Conservation (phyloP, 2,329 filamentous ascomycete species). For the Monosporascus sp. region DNA sequence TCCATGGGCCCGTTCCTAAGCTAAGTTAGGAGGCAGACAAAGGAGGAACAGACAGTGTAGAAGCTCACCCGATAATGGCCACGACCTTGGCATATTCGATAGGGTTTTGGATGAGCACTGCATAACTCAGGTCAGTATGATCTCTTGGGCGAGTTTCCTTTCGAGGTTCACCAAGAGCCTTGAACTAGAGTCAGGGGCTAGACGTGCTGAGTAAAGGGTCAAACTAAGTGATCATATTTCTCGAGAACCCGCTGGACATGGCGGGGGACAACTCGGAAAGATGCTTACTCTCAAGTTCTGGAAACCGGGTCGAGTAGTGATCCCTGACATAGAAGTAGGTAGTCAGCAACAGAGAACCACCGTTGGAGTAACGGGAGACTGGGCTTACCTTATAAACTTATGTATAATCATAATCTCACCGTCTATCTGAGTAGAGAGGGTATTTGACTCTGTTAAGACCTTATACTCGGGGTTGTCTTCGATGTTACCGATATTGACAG, state of each 20-base stretch:
- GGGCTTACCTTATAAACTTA: conserved; percentile 59
- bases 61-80: conserved; percentile 67
- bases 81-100: conserved; percentile 95
- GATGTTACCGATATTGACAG: conserved; percentile 70
- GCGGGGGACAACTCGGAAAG: no score
- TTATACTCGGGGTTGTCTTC: conserved; percentile 92
- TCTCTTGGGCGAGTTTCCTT: no score
- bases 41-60: neutral
- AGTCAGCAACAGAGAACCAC: neutral
- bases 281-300: conserved; percentile 68
- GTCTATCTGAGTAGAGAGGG: conserved; percentile 85
- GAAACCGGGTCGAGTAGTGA: conserved; percentile 90
- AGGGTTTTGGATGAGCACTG: conserved; percentile 73
- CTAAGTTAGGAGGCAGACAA: neutral
- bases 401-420: conserved; percentile 90
- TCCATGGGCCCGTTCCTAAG: conserved; percentile 75
- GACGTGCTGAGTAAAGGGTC: no score
- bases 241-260: no score
- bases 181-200: no score
- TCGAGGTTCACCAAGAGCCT: no score
- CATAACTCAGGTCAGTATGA: no score
- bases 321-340: conserved; percentile 58
- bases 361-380: neutral
- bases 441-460: conserved; percentile 82
- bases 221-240: no score